Evolutionary conservation across 768 basidiomycete genomes (phyloP).

Genomic region (Boletales sp.): DNA sequence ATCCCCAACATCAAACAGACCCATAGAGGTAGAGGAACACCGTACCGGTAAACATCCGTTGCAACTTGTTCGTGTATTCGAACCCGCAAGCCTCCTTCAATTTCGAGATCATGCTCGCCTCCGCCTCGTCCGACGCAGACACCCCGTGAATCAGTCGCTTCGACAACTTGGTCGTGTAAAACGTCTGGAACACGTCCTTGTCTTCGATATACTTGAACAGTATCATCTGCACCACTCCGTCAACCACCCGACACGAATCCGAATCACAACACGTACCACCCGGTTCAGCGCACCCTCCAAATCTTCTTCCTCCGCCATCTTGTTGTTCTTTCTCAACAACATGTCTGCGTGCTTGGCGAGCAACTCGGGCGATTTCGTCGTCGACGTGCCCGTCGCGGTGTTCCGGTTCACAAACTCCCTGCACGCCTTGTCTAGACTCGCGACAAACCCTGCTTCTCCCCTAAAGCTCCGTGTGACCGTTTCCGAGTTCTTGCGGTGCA

Average conservation of each 20-base stretch:
- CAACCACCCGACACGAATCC: neutral
- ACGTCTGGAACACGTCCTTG: conserved; percentile 98
- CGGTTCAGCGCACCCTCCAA: conserved; percentile 87
- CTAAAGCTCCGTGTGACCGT: conserved; percentile 86
- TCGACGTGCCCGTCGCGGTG: conserved; percentile 78
- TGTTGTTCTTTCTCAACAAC: conserved; percentile 90
- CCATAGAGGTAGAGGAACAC: neutral
- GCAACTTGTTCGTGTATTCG: conserved; percentile 94
- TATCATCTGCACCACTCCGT: conserved; percentile 65
- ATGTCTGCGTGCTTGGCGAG: conserved; percentile 91
- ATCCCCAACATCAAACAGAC: neutral
- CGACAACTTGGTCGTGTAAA: conserved; percentile 92
- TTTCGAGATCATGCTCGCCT: conserved; percentile 97
- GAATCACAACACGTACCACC: conserved; percentile 54
- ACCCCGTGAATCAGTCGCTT: conserved; percentile 88
- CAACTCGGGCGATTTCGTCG: conserved; percentile 86
- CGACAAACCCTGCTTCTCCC: conserved; percentile 91
- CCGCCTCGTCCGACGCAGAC: conserved; percentile 93
- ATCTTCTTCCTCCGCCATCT: conserved; percentile 88
- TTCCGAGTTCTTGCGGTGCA: conserved; percentile 88
- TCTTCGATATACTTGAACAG: conserved; percentile 98
- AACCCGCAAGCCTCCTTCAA: conserved; percentile 95
- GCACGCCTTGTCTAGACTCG: conserved; percentile 91
- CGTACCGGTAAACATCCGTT: conserved; percentile 93
- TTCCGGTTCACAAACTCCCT: conserved; percentile 95